Conservation (phyloP, 495 filamentous ascomycete genomes). For the Platismatia glauca region DNA sequence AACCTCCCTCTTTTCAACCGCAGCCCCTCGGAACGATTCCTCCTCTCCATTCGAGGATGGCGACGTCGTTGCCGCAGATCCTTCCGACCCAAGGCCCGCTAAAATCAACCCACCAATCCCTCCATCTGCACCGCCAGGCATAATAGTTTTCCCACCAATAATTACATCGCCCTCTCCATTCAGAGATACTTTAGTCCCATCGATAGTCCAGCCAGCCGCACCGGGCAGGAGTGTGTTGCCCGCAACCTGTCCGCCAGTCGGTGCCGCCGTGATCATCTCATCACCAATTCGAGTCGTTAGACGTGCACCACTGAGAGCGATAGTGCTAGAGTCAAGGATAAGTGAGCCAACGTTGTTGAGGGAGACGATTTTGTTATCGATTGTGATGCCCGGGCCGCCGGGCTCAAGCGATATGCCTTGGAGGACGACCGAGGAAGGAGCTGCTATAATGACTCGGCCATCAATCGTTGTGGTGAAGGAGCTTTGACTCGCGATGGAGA, state of each 20-base stretch:
- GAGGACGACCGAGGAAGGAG: not conserved
- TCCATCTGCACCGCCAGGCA: too few species aligned
- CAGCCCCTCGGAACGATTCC: too few species aligned
- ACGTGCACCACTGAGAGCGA: not conserved
- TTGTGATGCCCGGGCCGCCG: not conserved
- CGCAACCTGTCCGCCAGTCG: not conserved
- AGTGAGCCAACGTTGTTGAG: not conserved
- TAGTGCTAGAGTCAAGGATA: not conserved
- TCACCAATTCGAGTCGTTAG: not conserved
- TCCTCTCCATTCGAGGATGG: too few species aligned
- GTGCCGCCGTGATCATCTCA: not conserved
- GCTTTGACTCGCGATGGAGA: not conserved
- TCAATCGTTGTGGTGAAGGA: not conserved
- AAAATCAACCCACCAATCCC: too few species aligned
- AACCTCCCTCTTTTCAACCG: too few species aligned
- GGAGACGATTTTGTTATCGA: not conserved
- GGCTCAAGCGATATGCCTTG: not conserved
- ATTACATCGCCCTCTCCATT: too few species aligned
- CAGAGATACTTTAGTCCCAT: too few species aligned
- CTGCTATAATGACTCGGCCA: not conserved
- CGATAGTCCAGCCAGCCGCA: too few species aligned
- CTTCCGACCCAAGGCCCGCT: too few species aligned
- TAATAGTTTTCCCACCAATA: too few species aligned
- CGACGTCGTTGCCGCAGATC: too few species aligned
- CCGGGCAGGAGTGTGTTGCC: not conserved